These are phyloP conservation scores for Elsinoe perseae DNA, from an alignment of 2,329 filamentous ascomycete species.

Conservation along the genomic window DNA sequence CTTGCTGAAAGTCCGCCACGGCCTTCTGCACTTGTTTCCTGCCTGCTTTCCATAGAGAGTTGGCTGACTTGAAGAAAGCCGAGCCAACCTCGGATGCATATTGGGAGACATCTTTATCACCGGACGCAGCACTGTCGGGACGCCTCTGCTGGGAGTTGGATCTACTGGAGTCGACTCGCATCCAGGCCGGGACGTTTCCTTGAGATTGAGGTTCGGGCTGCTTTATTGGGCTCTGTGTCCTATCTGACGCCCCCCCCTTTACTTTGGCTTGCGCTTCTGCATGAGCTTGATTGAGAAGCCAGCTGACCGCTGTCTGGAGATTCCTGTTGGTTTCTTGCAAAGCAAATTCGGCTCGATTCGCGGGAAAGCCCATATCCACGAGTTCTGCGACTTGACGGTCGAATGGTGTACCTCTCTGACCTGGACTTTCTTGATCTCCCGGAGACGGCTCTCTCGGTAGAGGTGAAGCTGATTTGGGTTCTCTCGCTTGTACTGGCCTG, in stretches of 20 bases:
- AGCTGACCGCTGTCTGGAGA: constrained; percentile 79
- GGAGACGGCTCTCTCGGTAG: constrained; percentile 14
- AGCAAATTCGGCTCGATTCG: constrained; percentile 73
- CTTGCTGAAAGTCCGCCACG: constrained; percentile 71
- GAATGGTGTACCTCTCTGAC: constrained; percentile 40
- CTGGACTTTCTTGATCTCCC: not conserved
- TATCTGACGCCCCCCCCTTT: constrained; percentile 27
- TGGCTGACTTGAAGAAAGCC: constrained; percentile 85
- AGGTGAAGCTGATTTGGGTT: constrained; percentile 33
- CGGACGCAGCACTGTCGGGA: constrained; percentile 49
- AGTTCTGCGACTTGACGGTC: constrained; percentile 80
- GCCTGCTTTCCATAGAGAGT: constrained; percentile 88
- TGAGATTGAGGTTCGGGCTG: constrained; percentile 9
- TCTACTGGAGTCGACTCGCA: constrained; percentile 47
- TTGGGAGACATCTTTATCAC: constrained; percentile 69
- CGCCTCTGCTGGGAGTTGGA: constrained; percentile 41
- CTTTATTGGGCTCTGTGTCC: constrained; percentile 19
- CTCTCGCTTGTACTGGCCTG: constrained; percentile 43
- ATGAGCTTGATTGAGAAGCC: constrained; percentile 86
- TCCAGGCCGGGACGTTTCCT: constrained; percentile 50
- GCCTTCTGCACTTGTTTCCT: constrained; percentile 90
- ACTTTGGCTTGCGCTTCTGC: constrained; percentile 68
- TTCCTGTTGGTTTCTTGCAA: constrained; percentile 74
- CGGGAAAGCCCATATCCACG: constrained; percentile 88
- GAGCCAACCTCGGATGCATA: constrained; percentile 74